These are phyloP conservation scores for Trametes elegans DNA, from an alignment of 768 basidiomycete genomes.

Conservation along the genomic window DNA sequence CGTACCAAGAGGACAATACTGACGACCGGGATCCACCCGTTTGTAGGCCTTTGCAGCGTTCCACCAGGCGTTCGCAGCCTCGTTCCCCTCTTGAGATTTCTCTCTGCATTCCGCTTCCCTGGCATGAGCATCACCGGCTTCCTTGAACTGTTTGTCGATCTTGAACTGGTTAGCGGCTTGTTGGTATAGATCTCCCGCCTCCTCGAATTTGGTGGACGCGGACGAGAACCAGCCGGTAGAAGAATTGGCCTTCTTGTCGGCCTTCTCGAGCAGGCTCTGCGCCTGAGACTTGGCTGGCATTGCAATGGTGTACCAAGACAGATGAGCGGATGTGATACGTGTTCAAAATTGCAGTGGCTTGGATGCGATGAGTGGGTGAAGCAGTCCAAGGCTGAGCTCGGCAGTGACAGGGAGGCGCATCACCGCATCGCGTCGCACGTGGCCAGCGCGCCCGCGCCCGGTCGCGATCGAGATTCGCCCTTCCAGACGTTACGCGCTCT, in stretches of 20 bases:
- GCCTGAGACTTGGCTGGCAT: constrained; percentile 81
- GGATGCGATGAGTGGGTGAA: background rate
- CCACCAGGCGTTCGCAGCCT: constrained; percentile 99
- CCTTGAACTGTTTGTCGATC: constrained; percentile 88
- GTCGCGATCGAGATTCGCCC: constrained; percentile 18
- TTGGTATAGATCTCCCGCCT: constrained; percentile 93
- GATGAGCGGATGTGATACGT: background rate
- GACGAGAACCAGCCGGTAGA: constrained; percentile 89
- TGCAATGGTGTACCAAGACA: background rate
- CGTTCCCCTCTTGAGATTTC: constrained; percentile 81
- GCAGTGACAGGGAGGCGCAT: background rate
- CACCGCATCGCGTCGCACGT: constrained; percentile 17
- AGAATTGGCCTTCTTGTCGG: constrained; percentile 88
- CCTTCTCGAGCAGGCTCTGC: constrained; percentile 75
- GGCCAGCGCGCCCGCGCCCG: constrained; percentile 12
- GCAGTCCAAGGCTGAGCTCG: constrained; percentile 2
- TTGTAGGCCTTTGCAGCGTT: constrained; percentile 97
- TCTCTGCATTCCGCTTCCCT: constrained; percentile 94
- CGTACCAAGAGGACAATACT: constrained; percentile 25
- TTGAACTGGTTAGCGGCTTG: constrained; percentile 93
- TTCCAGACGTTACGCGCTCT: constrained; percentile 12
- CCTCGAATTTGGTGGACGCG: constrained; percentile 81
- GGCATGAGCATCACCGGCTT: constrained; percentile 89
- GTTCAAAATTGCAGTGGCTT: background rate
- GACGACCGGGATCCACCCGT: constrained; percentile 80